phyloP scores from a whole-genome alignment of 1,139 yeast species.

The Taiozyma sp. region DNA sequence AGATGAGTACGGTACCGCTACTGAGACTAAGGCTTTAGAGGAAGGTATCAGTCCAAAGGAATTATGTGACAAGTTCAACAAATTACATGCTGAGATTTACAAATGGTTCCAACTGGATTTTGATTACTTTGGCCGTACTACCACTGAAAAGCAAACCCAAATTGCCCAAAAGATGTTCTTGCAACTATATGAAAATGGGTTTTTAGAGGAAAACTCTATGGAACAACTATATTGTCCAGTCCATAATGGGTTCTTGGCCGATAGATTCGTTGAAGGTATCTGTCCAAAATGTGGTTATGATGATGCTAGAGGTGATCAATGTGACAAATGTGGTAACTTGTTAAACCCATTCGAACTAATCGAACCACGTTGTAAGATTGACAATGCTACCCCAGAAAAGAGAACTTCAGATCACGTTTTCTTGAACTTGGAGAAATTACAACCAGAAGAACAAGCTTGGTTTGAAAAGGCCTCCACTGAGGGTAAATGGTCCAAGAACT shows the following conservation, averaged over 20 bases:
- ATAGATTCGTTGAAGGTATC: constrained; percentile 94
- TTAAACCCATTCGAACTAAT: constrained; percentile 90
- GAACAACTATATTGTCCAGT: constrained; percentile 88
- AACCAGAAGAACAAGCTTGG: constrained; percentile 72
- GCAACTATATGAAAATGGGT: constrained; percentile 68
- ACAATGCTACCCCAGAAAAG: constrained; percentile 72
- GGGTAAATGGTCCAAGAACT: constrained; percentile 91
- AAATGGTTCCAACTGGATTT: constrained; percentile 96
- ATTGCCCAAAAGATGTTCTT: constrained; percentile 91
- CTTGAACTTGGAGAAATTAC: constrained; percentile 76
- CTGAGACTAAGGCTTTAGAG: constrained; percentile 96
- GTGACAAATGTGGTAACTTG: constrained; percentile 91
- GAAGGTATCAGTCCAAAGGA: constrained; percentile 84
- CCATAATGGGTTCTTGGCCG: constrained; percentile 90
- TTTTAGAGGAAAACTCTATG: constrained; percentile 78
- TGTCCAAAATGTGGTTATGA: constrained; percentile 94
- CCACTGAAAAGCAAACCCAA: constrained; percentile 86
- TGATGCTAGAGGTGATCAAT: constrained; percentile 99
- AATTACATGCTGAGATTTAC: constrained; percentile 81
- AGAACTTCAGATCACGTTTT: constrained; percentile 83
- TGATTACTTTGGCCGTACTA: constrained; percentile 94
- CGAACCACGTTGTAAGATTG: constrained; percentile 93
- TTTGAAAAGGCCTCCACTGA: constrained; percentile 54
- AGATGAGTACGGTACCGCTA: constrained; percentile 98
- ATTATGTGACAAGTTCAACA: constrained; percentile 85